Evolutionary conservation across 306 rosid genomes (phyloP).

Genomic region (Pachyrhizus erosus): DNA sequence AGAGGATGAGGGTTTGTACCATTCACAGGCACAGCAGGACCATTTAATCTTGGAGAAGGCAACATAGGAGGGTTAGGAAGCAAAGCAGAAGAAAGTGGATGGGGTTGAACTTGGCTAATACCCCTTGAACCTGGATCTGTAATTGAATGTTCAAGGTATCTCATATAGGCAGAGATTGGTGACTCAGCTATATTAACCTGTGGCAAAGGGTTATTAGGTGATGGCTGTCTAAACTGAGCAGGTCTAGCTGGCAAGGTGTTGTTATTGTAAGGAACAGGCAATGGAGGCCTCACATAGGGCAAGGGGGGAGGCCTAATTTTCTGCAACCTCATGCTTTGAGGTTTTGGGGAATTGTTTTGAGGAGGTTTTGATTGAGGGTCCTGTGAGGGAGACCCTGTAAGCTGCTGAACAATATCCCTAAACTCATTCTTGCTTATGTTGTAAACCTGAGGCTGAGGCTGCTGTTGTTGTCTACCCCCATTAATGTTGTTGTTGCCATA

Average conservation of each 20-base stretch:
- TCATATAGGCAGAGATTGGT: conserved; percentile 81
- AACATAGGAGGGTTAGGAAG: conserved; percentile 58
- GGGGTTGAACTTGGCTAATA: conserved; percentile 38
- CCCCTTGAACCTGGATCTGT: conserved; percentile 61
- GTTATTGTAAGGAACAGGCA: conserved; percentile 52
- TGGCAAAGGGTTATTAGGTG: conserved; percentile 45
- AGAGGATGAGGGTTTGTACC: conserved; percentile 39
- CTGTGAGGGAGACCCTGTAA: conserved; percentile 80
- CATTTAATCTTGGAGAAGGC: conserved; percentile 54
- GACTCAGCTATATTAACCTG: conserved; percentile 66
- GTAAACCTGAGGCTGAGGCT: conserved; percentile 85
- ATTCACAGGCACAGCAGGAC: conserved; percentile 45
- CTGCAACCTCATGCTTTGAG: conserved; percentile 74
- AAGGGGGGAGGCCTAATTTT: conserved; percentile 85
- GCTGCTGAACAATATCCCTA: conserved; percentile 75
- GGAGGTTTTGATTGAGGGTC: conserved; percentile 68
- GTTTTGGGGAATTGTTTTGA: conserved; percentile 60
- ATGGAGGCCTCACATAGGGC: conserved; percentile 53
- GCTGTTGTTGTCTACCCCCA: conserved; percentile 44
- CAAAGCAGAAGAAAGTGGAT: conserved; percentile 52
- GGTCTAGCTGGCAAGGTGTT: conserved; percentile 53
- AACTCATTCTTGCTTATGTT: conserved; percentile 88
- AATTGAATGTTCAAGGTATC: conserved; percentile 67
- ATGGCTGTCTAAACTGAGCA: conserved; percentile 63
- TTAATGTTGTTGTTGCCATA: conserved; percentile 48